Conservation (phyloP, 2,329 filamentous ascomycete species). For the Talaromyces sp. region DNA sequence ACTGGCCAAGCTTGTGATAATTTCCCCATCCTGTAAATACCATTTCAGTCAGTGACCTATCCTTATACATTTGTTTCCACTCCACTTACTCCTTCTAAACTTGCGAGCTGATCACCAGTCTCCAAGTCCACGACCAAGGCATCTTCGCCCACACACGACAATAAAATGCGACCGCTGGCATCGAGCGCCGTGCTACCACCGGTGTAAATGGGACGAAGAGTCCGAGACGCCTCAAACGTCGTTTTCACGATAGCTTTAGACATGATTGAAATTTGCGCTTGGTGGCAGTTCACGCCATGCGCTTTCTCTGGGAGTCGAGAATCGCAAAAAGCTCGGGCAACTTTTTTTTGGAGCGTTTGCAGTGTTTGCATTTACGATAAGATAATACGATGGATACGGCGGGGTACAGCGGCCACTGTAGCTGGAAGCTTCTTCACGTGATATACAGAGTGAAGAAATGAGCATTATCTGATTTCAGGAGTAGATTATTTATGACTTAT, state of each 20-base stretch:
- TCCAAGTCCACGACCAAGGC: slow-evolving; percentile 82
- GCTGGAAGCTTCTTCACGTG: too few relatives aligned
- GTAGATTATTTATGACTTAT: too few relatives aligned
- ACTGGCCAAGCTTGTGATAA: slow-evolving; percentile 50
- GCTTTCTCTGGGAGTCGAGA: slow-evolving; percentile 17
- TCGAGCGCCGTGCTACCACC: slow-evolving; percentile 86
- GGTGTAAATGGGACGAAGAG: slow-evolving; percentile 91
- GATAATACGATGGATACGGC: slow-evolving; percentile 15
- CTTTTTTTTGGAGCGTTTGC: slow-evolving; percentile 42
- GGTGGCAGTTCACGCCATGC: slow-evolving; percentile 17
- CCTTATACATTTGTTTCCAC: slow-evolving; percentile 14
- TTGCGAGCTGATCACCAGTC: slow-evolving; percentile 78
- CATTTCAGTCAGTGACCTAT: background rate
- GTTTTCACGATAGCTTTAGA: slow-evolving; percentile 70
- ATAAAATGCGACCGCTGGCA: slow-evolving; percentile 77
- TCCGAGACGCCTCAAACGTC: slow-evolving; percentile 81
- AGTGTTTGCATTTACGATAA: slow-evolving; percentile 35
- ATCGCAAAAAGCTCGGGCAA: slow-evolving; percentile 32
- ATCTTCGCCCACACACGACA: slow-evolving; percentile 90
- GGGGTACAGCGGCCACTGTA: too few relatives aligned
- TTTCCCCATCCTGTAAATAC: slow-evolving; percentile 63
- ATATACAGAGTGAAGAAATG: too few relatives aligned
- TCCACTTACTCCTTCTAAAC: slow-evolving; percentile 77
- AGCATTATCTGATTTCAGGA: too few relatives aligned
- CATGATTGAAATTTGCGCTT: slow-evolving; percentile 28